Base-by-base conservation (phyloP, 1,139 yeast genomes). In the Meyerozyma sp. region DNA sequence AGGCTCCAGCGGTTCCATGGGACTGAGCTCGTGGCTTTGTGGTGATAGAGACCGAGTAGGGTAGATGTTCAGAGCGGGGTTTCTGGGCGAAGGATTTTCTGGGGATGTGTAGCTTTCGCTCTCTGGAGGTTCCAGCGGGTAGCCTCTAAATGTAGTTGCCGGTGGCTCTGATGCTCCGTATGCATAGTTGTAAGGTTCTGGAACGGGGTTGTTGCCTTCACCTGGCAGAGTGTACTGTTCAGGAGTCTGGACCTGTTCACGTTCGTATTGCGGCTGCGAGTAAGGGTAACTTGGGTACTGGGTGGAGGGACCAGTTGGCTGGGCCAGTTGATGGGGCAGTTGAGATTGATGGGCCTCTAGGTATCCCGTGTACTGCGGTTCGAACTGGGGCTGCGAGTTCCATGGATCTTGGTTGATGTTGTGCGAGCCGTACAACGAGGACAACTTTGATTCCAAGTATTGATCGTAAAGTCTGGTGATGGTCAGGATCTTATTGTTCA, bases 401-500 rank as follows among this genome's bases (percentile, higher is more conserved):
- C 37, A 34, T 34, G 11, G 37, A 16, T 20, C 37, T 21, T 29
- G 51, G 47, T 32, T 52, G 14, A 63, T 50, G 16, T 49, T 50
- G 43, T 69, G 75, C 42, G 55, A 59, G 9, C 70, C 70, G 54
- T 77, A 77, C 1, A 79, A 78, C 50, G 65, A 65, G 29, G 68
- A 65, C 43, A 84, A 68, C 59, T 90, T 75, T 32, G 79, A 75
- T 52, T 93, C 96, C 48, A 91, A 70, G 44, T 86, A 74, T 48
- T 79, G 79, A 60, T 93, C 96, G 57, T 93, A 93, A 40, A 85
- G 73, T 48, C 86, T 74, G 55, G 84, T 79, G 28, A 90, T 85
- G 3, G 94, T 84, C 42, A 87, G 82, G 43, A 93, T 75, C 57
- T 93, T 89, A 40, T 87, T 81, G 62, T 88, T 90, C 77, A 89